Conservation (phyloP, 2,329 filamentous ascomycete genomes). For the Monilinia fructicola region DNA sequence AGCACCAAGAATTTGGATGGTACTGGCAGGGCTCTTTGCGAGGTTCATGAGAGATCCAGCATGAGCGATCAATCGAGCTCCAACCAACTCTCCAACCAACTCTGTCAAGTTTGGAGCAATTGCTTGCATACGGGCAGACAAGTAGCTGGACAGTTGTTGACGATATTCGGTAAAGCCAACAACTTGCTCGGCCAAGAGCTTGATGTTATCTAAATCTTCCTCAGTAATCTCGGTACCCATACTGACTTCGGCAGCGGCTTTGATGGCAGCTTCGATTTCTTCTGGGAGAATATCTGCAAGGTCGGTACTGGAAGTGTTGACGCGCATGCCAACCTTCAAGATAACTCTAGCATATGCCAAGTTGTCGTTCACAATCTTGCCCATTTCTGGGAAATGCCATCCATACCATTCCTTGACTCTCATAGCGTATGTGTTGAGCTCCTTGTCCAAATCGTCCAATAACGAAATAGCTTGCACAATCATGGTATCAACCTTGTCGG, state of each 20-base stretch:
- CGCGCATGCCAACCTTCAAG: conserved; percentile 83
- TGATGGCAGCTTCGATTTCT: conserved; percentile 88
- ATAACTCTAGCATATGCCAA: conserved; percentile 89
- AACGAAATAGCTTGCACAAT: conserved; percentile 95
- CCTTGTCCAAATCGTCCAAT: conserved; percentile 95
- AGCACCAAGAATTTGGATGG: conserved; percentile 95
- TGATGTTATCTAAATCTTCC: conserved; percentile 91
- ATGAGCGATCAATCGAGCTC: conserved; percentile 91
- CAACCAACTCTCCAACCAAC: conserved; percentile 89
- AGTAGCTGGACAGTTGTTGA: conserved; percentile 80
- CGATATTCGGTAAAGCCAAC: conserved; percentile 90
- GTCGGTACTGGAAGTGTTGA: conserved; percentile 72
- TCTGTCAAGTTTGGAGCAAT: conserved; percentile 95
- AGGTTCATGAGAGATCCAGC: conserved; percentile 92
- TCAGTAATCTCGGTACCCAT: conserved; percentile 98
- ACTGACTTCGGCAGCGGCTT: conserved; percentile 90
- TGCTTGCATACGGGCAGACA: conserved; percentile 90
- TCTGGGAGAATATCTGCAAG: conserved; percentile 90
- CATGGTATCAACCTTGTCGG: conserved; percentile 99
- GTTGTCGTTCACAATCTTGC: conserved; percentile 96
- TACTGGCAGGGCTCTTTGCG: conserved; percentile 91
- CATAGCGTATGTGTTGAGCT: conserved; percentile 98
- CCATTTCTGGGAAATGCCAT: conserved; percentile 99
- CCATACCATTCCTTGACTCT: conserved; percentile 99
- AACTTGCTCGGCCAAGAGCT: conserved; percentile 88